A percentile compares a stretch with the other conserved stretches of the same genome.
Evolutionary conservation across 805 yeast species (phyloP).

Genomic region (Starmerella powellii): DNA sequence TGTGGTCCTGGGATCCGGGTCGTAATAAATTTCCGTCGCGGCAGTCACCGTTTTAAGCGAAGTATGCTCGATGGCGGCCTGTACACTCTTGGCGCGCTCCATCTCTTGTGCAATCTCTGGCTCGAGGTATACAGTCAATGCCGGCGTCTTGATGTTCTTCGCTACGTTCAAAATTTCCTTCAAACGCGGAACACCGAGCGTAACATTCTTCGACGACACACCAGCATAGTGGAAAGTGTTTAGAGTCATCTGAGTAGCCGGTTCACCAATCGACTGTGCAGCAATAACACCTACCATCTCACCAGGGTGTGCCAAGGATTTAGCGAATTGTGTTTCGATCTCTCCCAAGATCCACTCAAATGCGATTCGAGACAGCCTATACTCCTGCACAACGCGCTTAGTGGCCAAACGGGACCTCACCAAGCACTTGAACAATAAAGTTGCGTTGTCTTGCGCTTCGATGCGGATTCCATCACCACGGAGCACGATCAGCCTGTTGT

Average conservation of each 20-base stretch:
- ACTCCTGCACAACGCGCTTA: slow-evolving; percentile 86
- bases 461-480: slow-evolving; percentile 69
- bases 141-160: slow-evolving; percentile 98
- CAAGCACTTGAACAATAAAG: slow-evolving; percentile 77
- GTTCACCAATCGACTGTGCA: slow-evolving; percentile 96
- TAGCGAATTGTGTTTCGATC: slow-evolving; percentile 84
- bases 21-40: slow-evolving; percentile 94
- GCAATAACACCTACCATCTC: slow-evolving; percentile 98
- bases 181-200: slow-evolving; percentile 94
- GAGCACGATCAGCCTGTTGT: slow-evolving; percentile 50
- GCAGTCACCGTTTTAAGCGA: slow-evolving; percentile 88
- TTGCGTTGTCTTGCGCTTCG: slow-evolving; percentile 90
- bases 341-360: slow-evolving; percentile 96
- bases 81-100: slow-evolving; percentile 86
- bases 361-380: slow-evolving; percentile 67
- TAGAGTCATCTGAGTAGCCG: slow-evolving; percentile 95
- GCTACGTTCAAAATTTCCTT: slow-evolving; percentile 98
- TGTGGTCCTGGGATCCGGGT: slow-evolving; percentile 96
- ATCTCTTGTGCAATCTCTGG: slow-evolving; percentile 74
- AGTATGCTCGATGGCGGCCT: slow-evolving; percentile 95
- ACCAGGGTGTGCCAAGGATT: slow-evolving; percentile 88
- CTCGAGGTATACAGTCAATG: slow-evolving; percentile 82
- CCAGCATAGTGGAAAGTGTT: slow-evolving; percentile 98
- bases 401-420: slow-evolving; percentile 85
- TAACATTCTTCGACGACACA: slow-evolving; percentile 91